Conservation (phyloP, 1,139 yeast genomes). For the Sugiyamaella neomexicana region DNA sequence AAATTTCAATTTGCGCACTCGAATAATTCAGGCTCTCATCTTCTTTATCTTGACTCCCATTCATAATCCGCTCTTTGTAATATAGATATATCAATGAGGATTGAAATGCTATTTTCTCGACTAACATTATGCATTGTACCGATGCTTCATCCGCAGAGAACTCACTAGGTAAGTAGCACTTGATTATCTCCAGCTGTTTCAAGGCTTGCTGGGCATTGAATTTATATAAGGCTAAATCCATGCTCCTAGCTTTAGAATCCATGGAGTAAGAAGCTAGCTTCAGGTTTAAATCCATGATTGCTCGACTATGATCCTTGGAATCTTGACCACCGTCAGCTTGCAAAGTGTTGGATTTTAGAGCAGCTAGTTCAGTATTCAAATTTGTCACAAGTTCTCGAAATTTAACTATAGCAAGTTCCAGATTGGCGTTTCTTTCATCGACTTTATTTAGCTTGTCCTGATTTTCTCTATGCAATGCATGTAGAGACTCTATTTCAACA, state of each 20-base stretch:
- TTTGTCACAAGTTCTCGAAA: conserved; percentile 38
- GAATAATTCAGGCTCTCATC: conserved; percentile 1
- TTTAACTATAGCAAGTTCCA: conserved; percentile 38
- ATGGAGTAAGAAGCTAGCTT: conserved; percentile 32
- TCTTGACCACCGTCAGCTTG: conserved; percentile 24
- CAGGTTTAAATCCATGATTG: conserved; percentile 33
- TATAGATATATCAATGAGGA: conserved; percentile 6
- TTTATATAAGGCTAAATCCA: conserved; percentile 35
- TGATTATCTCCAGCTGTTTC: conserved; percentile 35
- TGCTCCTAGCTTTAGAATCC: conserved; percentile 30
- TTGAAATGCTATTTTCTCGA: conserved; percentile 4
- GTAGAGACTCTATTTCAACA: conserved; percentile 46
- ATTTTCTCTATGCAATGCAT: conserved; percentile 38
- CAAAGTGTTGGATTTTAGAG: conserved; percentile 27
- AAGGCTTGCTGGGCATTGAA: conserved; percentile 35
- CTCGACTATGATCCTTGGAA: conserved; percentile 25
- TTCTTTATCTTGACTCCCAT: neutral
- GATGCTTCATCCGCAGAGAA: conserved; percentile 29
- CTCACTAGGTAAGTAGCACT: conserved; percentile 32
- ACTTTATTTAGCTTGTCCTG: conserved; percentile 38
- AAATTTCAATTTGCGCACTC: conserved; percentile 10
- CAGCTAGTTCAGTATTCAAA: conserved; percentile 36
- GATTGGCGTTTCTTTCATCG: conserved; percentile 41
- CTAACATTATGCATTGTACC: conserved; percentile 20
- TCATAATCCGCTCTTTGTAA: conserved; percentile 1